Conservation (phyloP, 495 filamentous ascomycete species). For the Neurospora sp. region DNA sequence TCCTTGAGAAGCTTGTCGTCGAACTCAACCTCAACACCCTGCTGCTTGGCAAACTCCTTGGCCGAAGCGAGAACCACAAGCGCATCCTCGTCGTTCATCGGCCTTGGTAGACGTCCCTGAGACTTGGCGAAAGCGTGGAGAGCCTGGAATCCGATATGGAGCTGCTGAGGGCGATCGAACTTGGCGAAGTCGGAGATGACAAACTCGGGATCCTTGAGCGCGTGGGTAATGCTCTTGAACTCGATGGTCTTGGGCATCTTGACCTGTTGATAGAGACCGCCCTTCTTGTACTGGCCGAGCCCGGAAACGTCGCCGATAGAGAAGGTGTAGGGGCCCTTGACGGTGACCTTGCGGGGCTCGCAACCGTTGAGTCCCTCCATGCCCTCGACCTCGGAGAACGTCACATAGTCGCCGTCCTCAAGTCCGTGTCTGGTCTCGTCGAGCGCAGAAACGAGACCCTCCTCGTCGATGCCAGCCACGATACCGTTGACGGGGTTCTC, state of each 20-base stretch:
- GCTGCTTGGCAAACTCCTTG: slow-evolving; percentile 56
- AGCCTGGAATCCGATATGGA: slow-evolving; percentile 89
- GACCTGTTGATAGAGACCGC: slow-evolving; percentile 86
- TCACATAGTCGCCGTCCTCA: slow-evolving; percentile 93
- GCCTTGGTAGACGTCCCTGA: slow-evolving; percentile 64
- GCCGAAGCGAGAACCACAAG: slow-evolving; percentile 63
- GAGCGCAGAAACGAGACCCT: slow-evolving; percentile 84
- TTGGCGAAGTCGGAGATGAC: slow-evolving; percentile 95
- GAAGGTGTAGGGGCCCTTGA: slow-evolving; percentile 95
- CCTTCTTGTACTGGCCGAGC: slow-evolving; percentile 73
- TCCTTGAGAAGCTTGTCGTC: slow-evolving; percentile 90
- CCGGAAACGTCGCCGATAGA: slow-evolving; percentile 88
- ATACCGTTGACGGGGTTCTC: slow-evolving; percentile 85
- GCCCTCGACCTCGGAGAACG: slow-evolving; percentile 84
- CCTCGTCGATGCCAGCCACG: slow-evolving; percentile 76
- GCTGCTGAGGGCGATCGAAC: slow-evolving; percentile 83
- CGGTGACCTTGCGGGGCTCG: slow-evolving; percentile 78
- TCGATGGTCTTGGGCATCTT: slow-evolving; percentile 95
- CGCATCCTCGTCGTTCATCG: slow-evolving; percentile 79
- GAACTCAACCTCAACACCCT: slow-evolving; percentile 65
- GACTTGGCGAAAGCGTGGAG: slow-evolving; percentile 71
- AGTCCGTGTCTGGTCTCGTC: slow-evolving; percentile 95
- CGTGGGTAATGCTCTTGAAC: slow-evolving; percentile 67
- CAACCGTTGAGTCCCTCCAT: slow-evolving; percentile 82
- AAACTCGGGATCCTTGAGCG: slow-evolving; percentile 78